Evolutionary conservation across 805 yeast species (phyloP), one percentile per base, ranked within the genome.

Genomic region (Wickerhamiella shivajii): DNA sequence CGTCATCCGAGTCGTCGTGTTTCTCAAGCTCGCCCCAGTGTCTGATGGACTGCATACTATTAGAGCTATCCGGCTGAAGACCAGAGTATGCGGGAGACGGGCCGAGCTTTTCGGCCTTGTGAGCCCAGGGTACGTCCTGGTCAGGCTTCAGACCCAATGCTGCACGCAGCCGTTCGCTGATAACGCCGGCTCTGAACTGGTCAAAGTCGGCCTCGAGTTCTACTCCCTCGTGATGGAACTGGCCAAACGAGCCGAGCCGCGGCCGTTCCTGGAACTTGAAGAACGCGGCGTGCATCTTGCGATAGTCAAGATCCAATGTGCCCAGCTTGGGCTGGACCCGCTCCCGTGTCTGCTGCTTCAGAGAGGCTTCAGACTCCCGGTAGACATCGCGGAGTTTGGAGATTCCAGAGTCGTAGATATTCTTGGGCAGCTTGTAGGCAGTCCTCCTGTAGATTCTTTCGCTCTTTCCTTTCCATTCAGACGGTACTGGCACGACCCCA

Each of bases 321-420:
- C 92, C 92, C 72, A 83, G 63, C 50, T 80, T 81, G 0, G 95
- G 95, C 52, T 81, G 95, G 0, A 84, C 92, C 33, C 78, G 64
- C 37, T 79, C 87, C 41, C 96, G 64, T 52, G 76, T 76, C 47
- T 68, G 64, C 46, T 79, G 90, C 49, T 77, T 74, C 44, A 83
- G 50, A 10, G 67, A 58, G 27, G 74, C 74, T 3, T 60, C 66
- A 10, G 24, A 17, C 4, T 31, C 27, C 11, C 57, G 55, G 4
- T 59, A 52, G 41, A 73, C 69, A 36, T 71, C 70, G 51, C 96
- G 67, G 93, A 87, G 78, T 36, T 79, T 84, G 41, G 72, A 67
- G 18, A 87, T 84, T 2, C 94, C 94, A 0, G 96, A 85, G 33
- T 72, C 80, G 24, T 60, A 63, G 24, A 90, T 81, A 44, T 70